Percentiles rank a stretch among this genome's conserved stretches.
Conservation (phyloP, 257 asterid genomes). For the Echium plantagineum region DNA sequence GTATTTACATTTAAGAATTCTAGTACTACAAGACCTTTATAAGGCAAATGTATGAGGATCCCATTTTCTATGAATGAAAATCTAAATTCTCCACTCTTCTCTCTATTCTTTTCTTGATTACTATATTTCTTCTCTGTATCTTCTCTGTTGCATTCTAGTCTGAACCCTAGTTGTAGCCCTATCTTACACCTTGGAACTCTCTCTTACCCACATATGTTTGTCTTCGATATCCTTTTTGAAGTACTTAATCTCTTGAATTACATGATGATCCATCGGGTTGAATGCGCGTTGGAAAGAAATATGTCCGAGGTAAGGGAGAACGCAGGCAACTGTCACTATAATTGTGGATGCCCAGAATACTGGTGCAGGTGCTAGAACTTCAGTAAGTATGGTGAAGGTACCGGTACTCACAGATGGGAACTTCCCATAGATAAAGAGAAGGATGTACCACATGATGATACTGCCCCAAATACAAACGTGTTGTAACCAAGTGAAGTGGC, state of each 20-base stretch:
- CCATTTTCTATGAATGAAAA: too few relatives aligned
- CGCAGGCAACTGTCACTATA: slow-evolving; percentile 25
- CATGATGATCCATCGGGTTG: slow-evolving; percentile 43
- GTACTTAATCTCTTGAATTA: slow-evolving; percentile 42
- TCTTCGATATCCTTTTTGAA: slow-evolving; percentile 26
- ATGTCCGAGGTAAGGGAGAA: slow-evolving; percentile 37
- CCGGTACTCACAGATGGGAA: slow-evolving; percentile 24
- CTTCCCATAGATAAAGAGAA: slow-evolving; percentile 24
- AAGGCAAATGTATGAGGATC: too few relatives aligned
- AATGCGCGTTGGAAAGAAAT: slow-evolving; percentile 27
- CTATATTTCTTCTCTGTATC: too few relatives aligned
- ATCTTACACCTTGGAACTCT: slow-evolving; percentile 43
- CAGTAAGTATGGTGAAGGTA: slow-evolving; percentile 21
- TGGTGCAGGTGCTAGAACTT: slow-evolving; percentile 36
- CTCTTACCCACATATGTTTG: slow-evolving; percentile 45
- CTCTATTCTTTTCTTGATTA: too few relatives aligned
- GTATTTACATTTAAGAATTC: too few relatives aligned
- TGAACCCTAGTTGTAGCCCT: too few relatives aligned
- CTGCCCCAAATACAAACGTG: slow-evolving; percentile 58
- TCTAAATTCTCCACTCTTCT: too few relatives aligned
- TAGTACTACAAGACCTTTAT: too few relatives aligned
- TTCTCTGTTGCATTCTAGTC: too few relatives aligned
- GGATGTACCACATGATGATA: slow-evolving; percentile 40
- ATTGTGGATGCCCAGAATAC: slow-evolving; percentile 33
- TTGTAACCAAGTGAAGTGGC: slow-evolving; percentile 45